Percentiles rank a stretch among this genome's conserved stretches.
phyloP scores from a whole-genome alignment of 164 flowering plant species.

The Brasenia schreberi region DNA sequence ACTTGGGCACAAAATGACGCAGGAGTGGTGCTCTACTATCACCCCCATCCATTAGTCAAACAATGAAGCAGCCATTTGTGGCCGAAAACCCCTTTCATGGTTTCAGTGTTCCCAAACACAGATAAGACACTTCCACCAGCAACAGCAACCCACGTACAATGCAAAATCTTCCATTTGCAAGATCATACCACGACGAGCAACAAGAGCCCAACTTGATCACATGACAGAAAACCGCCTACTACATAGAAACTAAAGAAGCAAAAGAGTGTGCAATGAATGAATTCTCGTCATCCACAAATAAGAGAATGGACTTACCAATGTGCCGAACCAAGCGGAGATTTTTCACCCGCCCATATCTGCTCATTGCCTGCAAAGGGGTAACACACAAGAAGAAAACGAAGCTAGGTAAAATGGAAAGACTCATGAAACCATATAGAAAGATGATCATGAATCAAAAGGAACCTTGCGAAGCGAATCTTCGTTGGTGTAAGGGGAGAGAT shows the following conservation, averaged over 20 bases:
- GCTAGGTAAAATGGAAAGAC: neutral
- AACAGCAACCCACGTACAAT: too few relatives aligned
- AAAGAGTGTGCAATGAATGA: neutral
- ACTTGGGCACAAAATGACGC: too few relatives aligned
- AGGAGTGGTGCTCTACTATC: too few relatives aligned
- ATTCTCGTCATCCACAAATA: neutral
- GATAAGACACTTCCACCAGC: too few relatives aligned
- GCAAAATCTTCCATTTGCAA: too few relatives aligned
- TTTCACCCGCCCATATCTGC: slow-evolving; percentile 73
- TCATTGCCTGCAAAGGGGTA: slow-evolving; percentile 45
- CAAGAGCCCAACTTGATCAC: too few relatives aligned
- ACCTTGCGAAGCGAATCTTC: slow-evolving; percentile 69
- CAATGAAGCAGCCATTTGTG: too few relatives aligned
- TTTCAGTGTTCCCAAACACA: too few relatives aligned
- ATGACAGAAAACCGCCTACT: too few relatives aligned
- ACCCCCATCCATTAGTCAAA: too few relatives aligned
- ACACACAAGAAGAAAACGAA: neutral
- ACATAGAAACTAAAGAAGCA: neutral
- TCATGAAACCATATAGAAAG: neutral
- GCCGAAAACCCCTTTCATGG: too few relatives aligned
- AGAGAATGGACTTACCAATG: slow-evolving; percentile 35
- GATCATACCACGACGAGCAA: too few relatives aligned
- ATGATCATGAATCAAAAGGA: neutral
- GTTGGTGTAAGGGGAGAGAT: slow-evolving; percentile 56
- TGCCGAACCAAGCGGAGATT: slow-evolving; percentile 72